Conservation (phyloP, 2,329 filamentous ascomycete species). For the Xylariomycetidae sp. region DNA sequence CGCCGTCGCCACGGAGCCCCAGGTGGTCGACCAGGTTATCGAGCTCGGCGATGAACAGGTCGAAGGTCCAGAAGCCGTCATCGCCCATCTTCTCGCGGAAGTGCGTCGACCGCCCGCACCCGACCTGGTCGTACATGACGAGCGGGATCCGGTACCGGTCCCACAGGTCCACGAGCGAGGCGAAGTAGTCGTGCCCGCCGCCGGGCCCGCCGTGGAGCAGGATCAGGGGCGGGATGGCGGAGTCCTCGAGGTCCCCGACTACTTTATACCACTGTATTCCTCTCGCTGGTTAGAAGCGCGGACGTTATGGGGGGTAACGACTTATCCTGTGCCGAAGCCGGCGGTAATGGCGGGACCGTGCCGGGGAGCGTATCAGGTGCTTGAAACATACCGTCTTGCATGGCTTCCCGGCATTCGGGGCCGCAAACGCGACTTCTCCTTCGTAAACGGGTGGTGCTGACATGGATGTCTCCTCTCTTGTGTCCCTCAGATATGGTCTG, state of each 20-base stretch:
- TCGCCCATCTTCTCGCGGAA: constrained; percentile 36
- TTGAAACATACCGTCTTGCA: too few relatives aligned
- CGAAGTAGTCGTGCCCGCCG: constrained; percentile 56
- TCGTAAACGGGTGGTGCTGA: too few relatives aligned
- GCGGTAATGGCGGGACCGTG: too few relatives aligned
- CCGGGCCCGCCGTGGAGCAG: constrained; percentile 15
- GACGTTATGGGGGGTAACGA: too few relatives aligned
- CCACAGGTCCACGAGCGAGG: constrained; percentile 52
- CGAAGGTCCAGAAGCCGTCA: constrained; percentile 17
- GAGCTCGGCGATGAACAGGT: constrained; percentile 19
- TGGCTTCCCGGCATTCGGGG: background rate
- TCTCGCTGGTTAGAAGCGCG: too few relatives aligned
- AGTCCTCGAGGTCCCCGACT: constrained; percentile 6
- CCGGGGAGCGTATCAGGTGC: too few relatives aligned
- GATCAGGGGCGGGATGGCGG: constrained; percentile 32
- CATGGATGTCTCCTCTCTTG: too few relatives aligned
- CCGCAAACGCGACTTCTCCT: background rate
- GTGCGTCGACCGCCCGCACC: constrained; percentile 43
- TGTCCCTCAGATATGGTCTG: too few relatives aligned
- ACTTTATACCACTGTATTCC: constrained; percentile 13
- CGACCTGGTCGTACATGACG: constrained; percentile 49
- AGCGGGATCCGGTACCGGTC: constrained; percentile 7
- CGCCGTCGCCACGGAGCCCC: constrained; percentile 2
- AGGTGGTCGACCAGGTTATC: constrained; percentile 17
- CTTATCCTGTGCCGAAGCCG: too few relatives aligned